Conservation (phyloP, 2,329 filamentous ascomycete species). For the Pseudocercospora cruenta region DNA sequence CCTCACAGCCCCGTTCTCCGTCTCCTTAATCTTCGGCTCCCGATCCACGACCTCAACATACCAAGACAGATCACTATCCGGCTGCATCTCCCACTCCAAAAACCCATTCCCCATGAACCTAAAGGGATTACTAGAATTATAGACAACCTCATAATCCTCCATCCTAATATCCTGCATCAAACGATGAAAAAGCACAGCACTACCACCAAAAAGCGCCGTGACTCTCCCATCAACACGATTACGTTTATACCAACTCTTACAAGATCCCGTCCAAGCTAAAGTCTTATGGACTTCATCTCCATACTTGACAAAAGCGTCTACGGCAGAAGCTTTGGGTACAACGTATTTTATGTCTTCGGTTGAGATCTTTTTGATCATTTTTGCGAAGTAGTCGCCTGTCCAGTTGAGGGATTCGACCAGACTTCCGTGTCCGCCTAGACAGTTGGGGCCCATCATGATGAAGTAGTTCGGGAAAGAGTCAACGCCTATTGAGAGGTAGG, state of each 20-base stretch:
- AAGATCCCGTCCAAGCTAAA: background rate
- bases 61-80: slow-evolving; percentile 6
- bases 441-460: slow-evolving; percentile 27
- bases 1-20: background rate
- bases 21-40: background rate
- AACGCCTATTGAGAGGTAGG: slow-evolving; percentile 31
- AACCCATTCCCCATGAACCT: slow-evolving; percentile 14
- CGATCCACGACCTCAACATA: slow-evolving; percentile 8
- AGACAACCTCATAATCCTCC: slow-evolving; percentile 12
- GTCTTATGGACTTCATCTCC: slow-evolving; percentile 14
- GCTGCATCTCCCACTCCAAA: slow-evolving; percentile 1
- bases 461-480: slow-evolving; percentile 37
- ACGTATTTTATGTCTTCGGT: slow-evolving; percentile 12
- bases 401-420: slow-evolving; percentile 20
- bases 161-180: slow-evolving; percentile 8
- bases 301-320: slow-evolving; percentile 4
- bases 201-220: slow-evolving; percentile 11
- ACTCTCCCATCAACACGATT: slow-evolving; percentile 6
- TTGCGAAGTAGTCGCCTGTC: slow-evolving; percentile 50
- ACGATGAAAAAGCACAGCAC: slow-evolving; percentile 6
- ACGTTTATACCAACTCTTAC: slow-evolving; percentile 9
- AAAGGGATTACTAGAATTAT: slow-evolving; percentile 3
- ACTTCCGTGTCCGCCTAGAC: slow-evolving; percentile 18
- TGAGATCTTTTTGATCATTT: slow-evolving; percentile 38
- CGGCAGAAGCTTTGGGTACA: background rate